Evolutionary conservation across 805 yeast genomes (phyloP).

Genomic region (Kazachstania viticola): DNA sequence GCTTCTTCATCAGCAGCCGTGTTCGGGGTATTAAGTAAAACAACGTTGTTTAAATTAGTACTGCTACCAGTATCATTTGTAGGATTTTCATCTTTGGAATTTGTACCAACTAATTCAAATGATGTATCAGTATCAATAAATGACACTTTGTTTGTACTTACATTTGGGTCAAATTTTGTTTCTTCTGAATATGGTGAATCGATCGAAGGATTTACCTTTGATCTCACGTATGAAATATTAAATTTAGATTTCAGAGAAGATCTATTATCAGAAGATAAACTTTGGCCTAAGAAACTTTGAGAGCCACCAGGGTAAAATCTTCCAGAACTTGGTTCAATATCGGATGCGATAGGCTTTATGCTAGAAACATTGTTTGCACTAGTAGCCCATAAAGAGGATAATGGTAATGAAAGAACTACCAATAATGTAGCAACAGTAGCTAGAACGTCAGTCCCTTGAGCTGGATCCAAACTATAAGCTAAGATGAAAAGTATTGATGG

Average conservation of each 20-base stretch:
- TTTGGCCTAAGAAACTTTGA: constrained; percentile 8
- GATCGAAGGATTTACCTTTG: constrained; percentile 2
- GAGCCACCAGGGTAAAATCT: constrained; percentile 12
- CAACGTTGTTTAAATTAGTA: constrained; percentile 2
- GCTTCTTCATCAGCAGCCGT: constrained; percentile 29
- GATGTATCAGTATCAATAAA: too few species aligned
- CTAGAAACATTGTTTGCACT: constrained; percentile 42
- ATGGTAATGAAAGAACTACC: constrained; percentile 63
- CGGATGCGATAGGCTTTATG: too few species aligned
- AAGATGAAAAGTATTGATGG: constrained; percentile 62
- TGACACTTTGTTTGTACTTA: too few species aligned
- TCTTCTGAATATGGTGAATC: constrained; percentile 5
- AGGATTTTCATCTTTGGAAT: too few species aligned
- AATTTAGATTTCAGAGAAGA: constrained; percentile 6
- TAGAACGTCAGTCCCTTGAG: constrained; percentile 29
- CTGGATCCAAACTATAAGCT: constrained; percentile 32
- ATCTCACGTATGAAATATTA: constrained; percentile 6
- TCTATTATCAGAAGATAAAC: constrained; percentile 6
- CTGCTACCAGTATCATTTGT: too few species aligned
- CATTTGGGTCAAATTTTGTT: constrained; percentile 10
- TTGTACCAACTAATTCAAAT: too few species aligned
- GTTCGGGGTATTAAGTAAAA: constrained; percentile 28
- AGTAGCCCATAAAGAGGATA: constrained; percentile 84
- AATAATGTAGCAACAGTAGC: constrained; percentile 46
- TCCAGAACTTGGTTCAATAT: constrained; percentile 11